These are phyloP conservation scores for Puccinia hordei DNA, from an alignment of 1,284 basidiomycete genomes.

Conservation along the genomic window DNA sequence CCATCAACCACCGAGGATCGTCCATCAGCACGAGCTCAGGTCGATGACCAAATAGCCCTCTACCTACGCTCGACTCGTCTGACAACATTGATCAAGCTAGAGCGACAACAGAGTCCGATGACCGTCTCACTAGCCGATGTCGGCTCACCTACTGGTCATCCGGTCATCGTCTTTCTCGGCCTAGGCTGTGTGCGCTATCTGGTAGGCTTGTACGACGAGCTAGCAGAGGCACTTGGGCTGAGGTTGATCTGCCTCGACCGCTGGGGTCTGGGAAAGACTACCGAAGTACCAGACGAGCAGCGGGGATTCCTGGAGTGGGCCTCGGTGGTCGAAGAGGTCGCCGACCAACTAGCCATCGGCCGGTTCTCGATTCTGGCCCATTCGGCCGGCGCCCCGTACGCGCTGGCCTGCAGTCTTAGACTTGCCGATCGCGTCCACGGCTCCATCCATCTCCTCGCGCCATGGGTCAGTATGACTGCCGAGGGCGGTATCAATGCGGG, in stretches of 20 bases:
- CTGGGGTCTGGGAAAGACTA: constrained; percentile 87
- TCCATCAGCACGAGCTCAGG: not conserved
- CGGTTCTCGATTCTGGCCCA: constrained; percentile 88
- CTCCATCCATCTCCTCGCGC: constrained; percentile 83
- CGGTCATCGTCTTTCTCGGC: constrained; percentile 87
- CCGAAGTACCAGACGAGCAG: constrained; percentile 65
- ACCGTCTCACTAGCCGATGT: constrained; percentile 91
- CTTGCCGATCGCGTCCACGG: constrained; percentile 75
- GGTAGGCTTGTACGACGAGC: constrained; percentile 91
- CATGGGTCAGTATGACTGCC: constrained; percentile 85
- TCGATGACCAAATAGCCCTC: constrained; percentile 53
- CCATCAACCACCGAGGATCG: not conserved
- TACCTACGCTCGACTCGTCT: constrained; percentile 81
- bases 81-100: constrained; percentile 77
- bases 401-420: constrained; percentile 75
- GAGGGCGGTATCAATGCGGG: constrained; percentile 67
- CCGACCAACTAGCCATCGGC: constrained; percentile 76
- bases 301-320: constrained; percentile 88
- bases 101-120: constrained; percentile 75
- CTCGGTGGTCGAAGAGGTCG: constrained; percentile 80
- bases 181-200: constrained; percentile 91
- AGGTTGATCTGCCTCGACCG: constrained; percentile 92
- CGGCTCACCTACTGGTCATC: constrained; percentile 76
- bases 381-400: constrained; percentile 94
- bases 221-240: constrained; percentile 82